Base-by-base conservation (phyloP, 2,329 filamentous ascomycete species). In the Alternaria angustiovoidea region DNA sequence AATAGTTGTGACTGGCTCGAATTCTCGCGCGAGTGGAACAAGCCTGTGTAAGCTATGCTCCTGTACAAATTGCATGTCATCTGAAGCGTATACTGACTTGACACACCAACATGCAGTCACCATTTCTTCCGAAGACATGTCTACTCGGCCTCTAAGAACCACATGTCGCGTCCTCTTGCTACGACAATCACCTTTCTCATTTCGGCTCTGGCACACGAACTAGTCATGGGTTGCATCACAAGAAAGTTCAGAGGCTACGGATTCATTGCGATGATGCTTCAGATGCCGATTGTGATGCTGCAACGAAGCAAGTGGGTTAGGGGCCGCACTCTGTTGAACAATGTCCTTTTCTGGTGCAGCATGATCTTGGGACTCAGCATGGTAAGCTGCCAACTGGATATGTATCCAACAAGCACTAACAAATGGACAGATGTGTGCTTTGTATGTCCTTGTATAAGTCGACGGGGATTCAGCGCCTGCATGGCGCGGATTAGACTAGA, bases 221-320 rank as follows among this genome's bases (percentile, higher is more conserved):
- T 99, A 58, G 92, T 99, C 72, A 96, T 99, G 91, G 93, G 91
- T 7, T 98, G 94, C 78, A 98, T 99, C 76, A 97, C 94, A 26
- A 94, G 97, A 84, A 98, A 99, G 82, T 84, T 98, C 46, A 84
- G 95, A 38, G 95, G 95, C 12, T 99, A 98, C 75, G 95, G 94
- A 9, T 96, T 97, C 75, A 74, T 96, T 20, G 91, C 92, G 63
- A 95, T 97, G 88, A 98, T 99, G 95, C 81, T 96, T 63, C 95
- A 99, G 83, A 86, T 98, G 68, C 95, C 95, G 0, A 95, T 98
- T 67, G 91, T 98, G n/a, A 88, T 94, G 78, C 82, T 98, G 30
- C 95, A 98, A 82, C 87, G 92, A 63, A 93, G 91, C 5, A 87
- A 84, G 62, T 92, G 88, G 82, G 88, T 98, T 38, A 86, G 89